Percentiles rank a stretch among this genome's conserved stretches.
These are phyloP conservation scores for Lepidium sativum DNA, from an alignment of 345 rosid genomes.

Conservation along the genomic window DNA sequence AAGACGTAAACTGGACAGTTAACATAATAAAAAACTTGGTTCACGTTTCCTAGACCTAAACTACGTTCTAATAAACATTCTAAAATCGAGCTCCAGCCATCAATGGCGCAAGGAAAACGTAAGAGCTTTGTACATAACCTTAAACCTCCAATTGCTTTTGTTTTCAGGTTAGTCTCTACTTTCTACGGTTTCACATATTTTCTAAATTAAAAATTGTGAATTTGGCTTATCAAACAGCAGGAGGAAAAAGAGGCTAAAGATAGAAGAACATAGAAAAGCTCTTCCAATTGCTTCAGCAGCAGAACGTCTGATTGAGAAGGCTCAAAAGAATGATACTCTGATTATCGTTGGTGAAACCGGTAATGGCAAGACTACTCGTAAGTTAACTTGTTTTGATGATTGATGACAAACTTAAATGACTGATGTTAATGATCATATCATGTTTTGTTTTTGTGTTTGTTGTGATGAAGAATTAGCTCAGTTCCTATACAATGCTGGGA, in stretches of 20 bases:
- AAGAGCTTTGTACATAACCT: slow-evolving; percentile 15
- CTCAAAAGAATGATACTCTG: slow-evolving; percentile 44
- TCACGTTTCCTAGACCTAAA: no score
- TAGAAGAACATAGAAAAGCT: slow-evolving; percentile 56
- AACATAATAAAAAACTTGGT: no score
- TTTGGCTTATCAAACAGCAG: no score
- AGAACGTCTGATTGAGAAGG: slow-evolving; percentile 64
- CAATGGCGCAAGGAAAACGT: slow-evolving; percentile 41
- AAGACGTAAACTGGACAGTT: no score
- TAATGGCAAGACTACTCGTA: slow-evolving; percentile 95
- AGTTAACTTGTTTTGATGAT: slow-evolving; percentile 1
- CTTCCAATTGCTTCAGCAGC: slow-evolving; percentile 87
- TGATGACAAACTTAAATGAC: neutral
- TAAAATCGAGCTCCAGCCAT: no score
- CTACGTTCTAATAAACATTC: no score
- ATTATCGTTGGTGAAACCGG: slow-evolving; percentile 97
- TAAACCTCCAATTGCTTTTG: slow-evolving; percentile 24
- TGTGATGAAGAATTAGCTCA: slow-evolving; percentile 75
- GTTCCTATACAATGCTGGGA: slow-evolving; percentile 56
- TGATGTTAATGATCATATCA: neutral
- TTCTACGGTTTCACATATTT: neutral
- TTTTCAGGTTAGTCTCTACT: slow-evolving; percentile 27
- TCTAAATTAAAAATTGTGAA: neutral
- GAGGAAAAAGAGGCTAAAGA: slow-evolving; percentile 18
- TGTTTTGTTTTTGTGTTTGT: neutral